A percentile compares a stretch with the other conserved stretches of the same genome.
Conservation (phyloP, 2,329 filamentous ascomycete species). For the Trichoderma atroviride region DNA sequence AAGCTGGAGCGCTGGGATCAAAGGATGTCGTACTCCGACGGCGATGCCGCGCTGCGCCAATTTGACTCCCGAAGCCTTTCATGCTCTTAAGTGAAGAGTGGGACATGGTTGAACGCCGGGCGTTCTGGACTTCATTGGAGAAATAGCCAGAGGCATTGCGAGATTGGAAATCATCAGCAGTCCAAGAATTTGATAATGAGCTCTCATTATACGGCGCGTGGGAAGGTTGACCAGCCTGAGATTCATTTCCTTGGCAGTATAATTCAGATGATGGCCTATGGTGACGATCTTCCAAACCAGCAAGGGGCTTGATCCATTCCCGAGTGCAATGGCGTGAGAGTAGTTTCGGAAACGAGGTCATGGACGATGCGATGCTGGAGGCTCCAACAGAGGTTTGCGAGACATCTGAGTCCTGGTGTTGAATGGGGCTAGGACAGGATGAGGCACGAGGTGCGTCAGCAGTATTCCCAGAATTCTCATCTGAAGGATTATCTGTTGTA, state of each 20-base stretch:
- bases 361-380: constrained; percentile 33
- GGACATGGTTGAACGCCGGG: constrained; percentile 7
- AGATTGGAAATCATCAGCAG: constrained; percentile 32
- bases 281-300: constrained; percentile 29
- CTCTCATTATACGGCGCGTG: constrained; percentile 25
- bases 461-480: constrained; percentile 6
- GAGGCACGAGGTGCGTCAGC: constrained; percentile 4
- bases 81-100: constrained; percentile 20
- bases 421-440: background rate
- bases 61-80: constrained; percentile 33
- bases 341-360: constrained; percentile 42
- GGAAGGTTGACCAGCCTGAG: constrained; percentile 31
- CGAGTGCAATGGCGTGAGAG: constrained; percentile 38
- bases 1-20: constrained; percentile 10
- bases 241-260: constrained; percentile 40
- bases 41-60: constrained; percentile 33
- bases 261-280: constrained; percentile 26
- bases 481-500: background rate
- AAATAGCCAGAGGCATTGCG: constrained; percentile 32
- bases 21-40: constrained; percentile 34
- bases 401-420: background rate
- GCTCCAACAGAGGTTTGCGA: constrained; percentile 14
- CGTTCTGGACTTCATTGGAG: background rate
- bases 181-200: constrained; percentile 22
- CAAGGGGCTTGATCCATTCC: constrained; percentile 38